Conservation (phyloP, 805 yeast genomes). For the Kodamaea restingae region DNA sequence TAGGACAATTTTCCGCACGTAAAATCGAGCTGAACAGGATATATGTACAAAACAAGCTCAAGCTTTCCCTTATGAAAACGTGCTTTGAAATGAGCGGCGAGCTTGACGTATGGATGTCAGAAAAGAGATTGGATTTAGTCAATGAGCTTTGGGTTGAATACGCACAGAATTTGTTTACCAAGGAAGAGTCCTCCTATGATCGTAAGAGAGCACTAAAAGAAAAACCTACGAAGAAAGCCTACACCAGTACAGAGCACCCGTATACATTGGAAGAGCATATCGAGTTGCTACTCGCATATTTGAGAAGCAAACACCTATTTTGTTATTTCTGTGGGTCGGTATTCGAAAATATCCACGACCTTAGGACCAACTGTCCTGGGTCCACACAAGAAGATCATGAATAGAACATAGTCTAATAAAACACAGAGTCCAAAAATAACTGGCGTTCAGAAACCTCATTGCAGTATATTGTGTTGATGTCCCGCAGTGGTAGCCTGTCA, state of each 20-base stretch:
- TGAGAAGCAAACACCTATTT: constrained; percentile 38
- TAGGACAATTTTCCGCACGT: background rate
- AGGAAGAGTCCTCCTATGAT: constrained; percentile 2
- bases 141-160: constrained; percentile 42
- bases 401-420: background rate
- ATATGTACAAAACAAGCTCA: constrained; percentile 13
- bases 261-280: constrained; percentile 21
- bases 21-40: constrained; percentile 9
- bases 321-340: constrained; percentile 50
- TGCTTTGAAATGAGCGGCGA: constrained; percentile 44
- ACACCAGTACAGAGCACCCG: background rate
- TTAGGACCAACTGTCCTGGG: constrained; percentile 49
- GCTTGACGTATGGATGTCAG: constrained; percentile 18
- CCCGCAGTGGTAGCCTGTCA: constrained; percentile 15
- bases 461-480: constrained; percentile 17
- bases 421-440: constrained; percentile 1
- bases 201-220: constrained; percentile 8
- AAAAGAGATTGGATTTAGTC: constrained; percentile 23
- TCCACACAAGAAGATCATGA: constrained; percentile 39
- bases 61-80: constrained; percentile 29
- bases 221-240: background rate
- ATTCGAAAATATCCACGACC: constrained; percentile 34
- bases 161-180: constrained; percentile 9
- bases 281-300: constrained; percentile 30
- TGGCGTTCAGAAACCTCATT: constrained; percentile 5